Percentiles rank a stretch among this genome's conserved stretches.
Conservation (phyloP, 2,329 filamentous ascomycete species). For the Aspergillus sp. region DNA sequence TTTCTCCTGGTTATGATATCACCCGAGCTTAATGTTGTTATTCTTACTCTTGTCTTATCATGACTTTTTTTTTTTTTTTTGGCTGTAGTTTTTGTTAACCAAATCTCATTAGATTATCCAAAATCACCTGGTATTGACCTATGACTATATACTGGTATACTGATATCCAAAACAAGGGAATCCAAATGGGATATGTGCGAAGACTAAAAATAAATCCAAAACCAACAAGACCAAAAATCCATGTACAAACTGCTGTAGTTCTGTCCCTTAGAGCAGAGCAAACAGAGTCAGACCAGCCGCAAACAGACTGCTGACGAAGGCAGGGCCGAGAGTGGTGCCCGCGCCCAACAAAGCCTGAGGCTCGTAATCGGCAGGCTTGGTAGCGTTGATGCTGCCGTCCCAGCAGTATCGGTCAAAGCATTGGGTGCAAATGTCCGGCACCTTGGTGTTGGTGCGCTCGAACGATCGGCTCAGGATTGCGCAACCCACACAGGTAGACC, state of each 20-base stretch:
- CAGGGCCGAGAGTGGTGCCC: not conserved
- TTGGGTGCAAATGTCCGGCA: conserved; percentile 66
- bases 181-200: not conserved
- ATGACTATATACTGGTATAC: not conserved
- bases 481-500: conserved; percentile 80
- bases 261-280: not conserved
- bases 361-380: conserved; percentile 40
- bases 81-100: no score
- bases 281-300: conserved; percentile 3
- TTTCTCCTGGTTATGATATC: no score
- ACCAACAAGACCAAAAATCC: not conserved
- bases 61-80: no score
- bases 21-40: no score
- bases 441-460: conserved; percentile 62
- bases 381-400: conserved; percentile 65
- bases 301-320: not conserved
- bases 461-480: conserved; percentile 75
- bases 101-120: not conserved
- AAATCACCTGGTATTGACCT: not conserved
- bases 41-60: no score
- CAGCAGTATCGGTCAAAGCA: conserved; percentile 87
- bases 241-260: not conserved
- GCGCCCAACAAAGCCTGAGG: conserved; percentile 29
- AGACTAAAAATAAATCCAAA: not conserved
- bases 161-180: not conserved